Percentiles rank a stretch among this genome's conserved stretches.
Evolutionary conservation across 495 filamentous ascomycete genomes (phyloP).

Genomic region (Bacidia rubella): DNA sequence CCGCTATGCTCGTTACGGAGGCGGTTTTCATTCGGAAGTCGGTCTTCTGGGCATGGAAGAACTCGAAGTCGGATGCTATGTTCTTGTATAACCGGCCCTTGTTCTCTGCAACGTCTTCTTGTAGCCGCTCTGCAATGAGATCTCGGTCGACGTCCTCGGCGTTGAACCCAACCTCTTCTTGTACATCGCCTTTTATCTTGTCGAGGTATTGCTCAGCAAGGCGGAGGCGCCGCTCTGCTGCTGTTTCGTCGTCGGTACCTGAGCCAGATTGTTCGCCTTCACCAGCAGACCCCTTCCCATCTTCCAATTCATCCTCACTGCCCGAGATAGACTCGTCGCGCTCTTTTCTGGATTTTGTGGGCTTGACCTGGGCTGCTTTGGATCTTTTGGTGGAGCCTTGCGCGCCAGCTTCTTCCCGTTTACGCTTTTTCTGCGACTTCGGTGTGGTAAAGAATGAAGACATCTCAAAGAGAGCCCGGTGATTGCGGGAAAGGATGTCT

Average conservation of each 20-base stretch:
- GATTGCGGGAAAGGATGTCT: neutral
- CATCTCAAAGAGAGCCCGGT: conserved; percentile 30
- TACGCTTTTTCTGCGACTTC: conserved; percentile 66
- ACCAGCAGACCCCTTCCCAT: conserved; percentile 10
- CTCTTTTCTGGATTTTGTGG: conserved; percentile 26
- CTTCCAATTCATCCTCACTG: conserved; percentile 60
- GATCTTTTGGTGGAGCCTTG: conserved; percentile 30
- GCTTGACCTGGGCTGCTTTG: conserved; percentile 19
- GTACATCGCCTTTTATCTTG: conserved; percentile 72
- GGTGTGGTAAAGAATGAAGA: conserved; percentile 79
- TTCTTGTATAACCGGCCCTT: conserved; percentile 80
- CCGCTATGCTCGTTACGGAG: conserved; percentile 65
- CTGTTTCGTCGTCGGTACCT: conserved; percentile 62
- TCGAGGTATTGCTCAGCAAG: conserved; percentile 89
- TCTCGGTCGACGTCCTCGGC: conserved; percentile 86
- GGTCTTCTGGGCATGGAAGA: conserved; percentile 46
- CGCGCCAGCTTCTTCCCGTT: conserved; percentile 41
- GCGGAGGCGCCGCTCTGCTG: conserved; percentile 70
- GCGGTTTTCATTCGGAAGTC: conserved; percentile 65
- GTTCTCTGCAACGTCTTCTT: conserved; percentile 84
- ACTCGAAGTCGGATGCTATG: conserved; percentile 55
- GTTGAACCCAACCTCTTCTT: conserved; percentile 65
- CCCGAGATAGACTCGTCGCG: conserved; percentile 71
- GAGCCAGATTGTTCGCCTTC: conserved; percentile 35
- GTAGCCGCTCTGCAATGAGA: conserved; percentile 73